These are phyloP conservation scores for Trypethelium eluteriae DNA, from an alignment of 495 filamentous ascomycete species.

Conservation along the genomic window DNA sequence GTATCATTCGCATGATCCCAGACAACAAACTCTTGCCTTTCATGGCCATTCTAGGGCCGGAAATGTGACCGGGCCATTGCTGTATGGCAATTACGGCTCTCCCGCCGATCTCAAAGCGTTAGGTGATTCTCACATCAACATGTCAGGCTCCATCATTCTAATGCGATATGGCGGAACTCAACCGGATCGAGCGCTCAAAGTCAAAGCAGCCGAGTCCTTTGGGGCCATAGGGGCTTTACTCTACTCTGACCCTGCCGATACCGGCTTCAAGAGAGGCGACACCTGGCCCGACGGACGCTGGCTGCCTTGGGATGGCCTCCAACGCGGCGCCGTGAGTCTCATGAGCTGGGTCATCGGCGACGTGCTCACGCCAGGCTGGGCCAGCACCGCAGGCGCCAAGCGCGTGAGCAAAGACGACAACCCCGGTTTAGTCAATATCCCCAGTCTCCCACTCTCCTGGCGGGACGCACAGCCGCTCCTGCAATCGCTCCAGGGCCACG, in stretches of 20 bases:
- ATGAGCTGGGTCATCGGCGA: conserved; percentile 80
- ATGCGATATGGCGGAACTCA: conserved; percentile 74
- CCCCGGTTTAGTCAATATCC: conserved; percentile 68
- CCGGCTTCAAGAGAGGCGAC: conserved; percentile 63
- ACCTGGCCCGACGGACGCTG: conserved; percentile 65
- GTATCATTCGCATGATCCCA: conserved; percentile 40
- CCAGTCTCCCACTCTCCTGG: conserved; percentile 82
- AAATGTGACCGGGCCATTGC: conserved; percentile 80
- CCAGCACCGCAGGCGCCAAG: conserved; percentile 60
- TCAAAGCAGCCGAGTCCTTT: conserved; percentile 79
- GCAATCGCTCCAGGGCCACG: conserved; percentile 66
- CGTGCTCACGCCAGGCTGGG: conserved; percentile 79
- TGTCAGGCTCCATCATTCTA: conserved; percentile 74
- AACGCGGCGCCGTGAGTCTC: conserved; percentile 73
- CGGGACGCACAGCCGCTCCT: conserved; percentile 77
- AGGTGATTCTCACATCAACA: conserved; percentile 58
- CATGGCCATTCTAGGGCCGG: conserved; percentile 86
- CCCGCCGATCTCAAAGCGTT: conserved; percentile 71
- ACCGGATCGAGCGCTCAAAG: conserved; percentile 64
- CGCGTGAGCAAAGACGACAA: conserved; percentile 62
- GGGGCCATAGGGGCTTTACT: conserved; percentile 83
- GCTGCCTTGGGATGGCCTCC: conserved; percentile 73
- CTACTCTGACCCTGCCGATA: conserved; percentile 79
- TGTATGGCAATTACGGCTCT: conserved; percentile 91
- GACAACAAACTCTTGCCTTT: conserved; percentile 62